phyloP scores from a whole-genome alignment of 495 filamentous ascomycete species.

The Hypoxylon subgilvum region DNA sequence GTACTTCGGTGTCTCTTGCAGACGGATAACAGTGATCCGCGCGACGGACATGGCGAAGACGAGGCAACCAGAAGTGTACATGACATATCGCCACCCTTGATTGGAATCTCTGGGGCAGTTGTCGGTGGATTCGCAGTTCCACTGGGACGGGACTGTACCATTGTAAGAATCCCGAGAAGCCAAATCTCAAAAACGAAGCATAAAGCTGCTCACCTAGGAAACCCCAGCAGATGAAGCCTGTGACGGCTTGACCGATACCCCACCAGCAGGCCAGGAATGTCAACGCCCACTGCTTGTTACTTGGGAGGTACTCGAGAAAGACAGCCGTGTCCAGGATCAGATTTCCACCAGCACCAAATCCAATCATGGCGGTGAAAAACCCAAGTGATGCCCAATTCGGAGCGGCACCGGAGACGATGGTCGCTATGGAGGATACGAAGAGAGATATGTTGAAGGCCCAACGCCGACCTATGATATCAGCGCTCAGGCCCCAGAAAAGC shows the following conservation, averaged over 20 bases:
- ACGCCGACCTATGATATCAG: slow-evolving; percentile 71
- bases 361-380: slow-evolving; percentile 70
- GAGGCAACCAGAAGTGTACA: slow-evolving; percentile 67
- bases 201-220: slow-evolving; percentile 67
- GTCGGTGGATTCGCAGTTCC: slow-evolving; percentile 64
- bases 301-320: slow-evolving; percentile 80
- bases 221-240: slow-evolving; percentile 78
- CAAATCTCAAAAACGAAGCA: slow-evolving; percentile 5
- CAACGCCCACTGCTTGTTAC: slow-evolving; percentile 75
- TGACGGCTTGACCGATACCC: slow-evolving; percentile 74
- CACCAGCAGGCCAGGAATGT: slow-evolving; percentile 79
- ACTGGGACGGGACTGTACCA: slow-evolving; percentile 45
- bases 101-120: slow-evolving; percentile 68
- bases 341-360: slow-evolving; percentile 77
- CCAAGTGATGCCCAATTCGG: slow-evolving; percentile 71
- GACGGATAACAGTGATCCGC: slow-evolving; percentile 69
- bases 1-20: slow-evolving; percentile 76
- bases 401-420: slow-evolving; percentile 70
- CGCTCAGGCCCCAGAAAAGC: slow-evolving; percentile 80
- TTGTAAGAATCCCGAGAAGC: slow-evolving; percentile 38
- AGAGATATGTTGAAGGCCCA: slow-evolving; percentile 77
- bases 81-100: slow-evolving; percentile 84
- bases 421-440: slow-evolving; percentile 70
- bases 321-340: slow-evolving; percentile 73
- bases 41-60: slow-evolving; percentile 70